Evolutionary conservation across 257 asterid genomes (phyloP), one percentile per base, ranked within the genome.

Genomic region (Nicotiana attenuata): DNA sequence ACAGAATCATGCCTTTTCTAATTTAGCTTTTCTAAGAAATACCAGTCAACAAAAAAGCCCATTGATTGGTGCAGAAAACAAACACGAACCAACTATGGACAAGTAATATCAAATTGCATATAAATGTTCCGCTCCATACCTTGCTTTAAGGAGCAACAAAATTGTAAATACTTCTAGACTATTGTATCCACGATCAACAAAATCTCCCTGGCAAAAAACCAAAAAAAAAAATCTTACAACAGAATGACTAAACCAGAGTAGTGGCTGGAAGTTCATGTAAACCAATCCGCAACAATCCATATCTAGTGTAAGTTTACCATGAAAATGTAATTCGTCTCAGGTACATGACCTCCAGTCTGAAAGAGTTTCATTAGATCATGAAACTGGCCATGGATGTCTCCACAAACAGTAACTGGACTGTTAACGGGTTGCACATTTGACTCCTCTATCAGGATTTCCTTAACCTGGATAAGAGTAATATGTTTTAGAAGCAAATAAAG

Each of bases 341-440:
- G 99, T 55, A 96, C 99, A 85, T 96, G 97, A 77, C 99, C 99
- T 84, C 99, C 99, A 67, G 99, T 94, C 89, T 93, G 97, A 85
- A 96, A 96, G 86, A 96, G 99, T 86, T 96, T 96, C 98, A 96
- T 96, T 80, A 96, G 80, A 86, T 96, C 99, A 71, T 96, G 99
- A 89, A 96, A 96, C 78, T 96, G 99, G 59, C 99, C 98, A 71
- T 95, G 99, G 82, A 95, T 95, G 89, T 95, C 99, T 76, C 99
- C 99, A 87, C 99, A 95, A 79, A 96, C 99, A 65, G 98, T 96
- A 86, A 96, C 99, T 22, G 99, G 99, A 85, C 98, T 94, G 82
- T 92, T 94, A 80, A 96, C 99, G 53, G 99, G 99, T 88, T 96
- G 99, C 84, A 96, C 99, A 90, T 96, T 96, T 63, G 99, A 96